Conservation (phyloP, 768 basidiomycete species). For the Agrocybe chaxingu region DNA sequence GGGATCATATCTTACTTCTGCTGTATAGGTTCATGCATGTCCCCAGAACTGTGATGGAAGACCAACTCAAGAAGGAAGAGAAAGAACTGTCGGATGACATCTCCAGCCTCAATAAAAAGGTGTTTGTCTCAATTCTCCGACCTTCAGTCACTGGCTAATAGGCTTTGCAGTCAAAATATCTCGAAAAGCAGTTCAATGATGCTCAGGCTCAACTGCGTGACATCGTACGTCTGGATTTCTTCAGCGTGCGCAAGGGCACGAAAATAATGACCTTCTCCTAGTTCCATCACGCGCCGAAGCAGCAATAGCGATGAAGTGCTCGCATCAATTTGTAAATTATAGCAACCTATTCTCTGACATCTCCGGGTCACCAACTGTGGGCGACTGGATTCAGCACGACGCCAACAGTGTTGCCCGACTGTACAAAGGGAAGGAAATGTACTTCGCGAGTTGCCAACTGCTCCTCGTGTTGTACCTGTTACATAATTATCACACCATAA, state of each 20-base stretch:
- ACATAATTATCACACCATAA: too few relatives aligned
- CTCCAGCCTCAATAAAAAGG: constrained; percentile 81
- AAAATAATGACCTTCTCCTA: constrained; percentile 19
- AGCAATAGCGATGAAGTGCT: constrained; percentile 18
- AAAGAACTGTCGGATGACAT: constrained; percentile 86
- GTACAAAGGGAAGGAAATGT: too few relatives aligned
- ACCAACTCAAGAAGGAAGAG: constrained; percentile 70
- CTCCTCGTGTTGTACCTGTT: too few relatives aligned
- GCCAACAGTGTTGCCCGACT: too few relatives aligned
- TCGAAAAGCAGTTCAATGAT: constrained; percentile 92
- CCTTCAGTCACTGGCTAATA: neutral
- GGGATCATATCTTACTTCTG: neutral
- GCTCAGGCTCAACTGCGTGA: constrained; percentile 84
- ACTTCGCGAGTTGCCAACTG: too few relatives aligned
- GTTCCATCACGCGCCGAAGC: constrained; percentile 55
- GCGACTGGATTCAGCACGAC: too few relatives aligned
- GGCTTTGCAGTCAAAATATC: constrained; percentile 67
- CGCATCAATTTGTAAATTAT: too few relatives aligned
- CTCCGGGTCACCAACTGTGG: too few relatives aligned
- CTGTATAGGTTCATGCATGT: constrained; percentile 82
- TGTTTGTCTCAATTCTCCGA: constrained; percentile 20
- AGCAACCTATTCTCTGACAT: too few relatives aligned
- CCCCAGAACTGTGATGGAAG: constrained; percentile 76
- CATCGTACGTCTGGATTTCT: constrained; percentile 51
- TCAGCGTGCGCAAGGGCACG: neutral